Percentiles rank a stretch among this genome's conserved stretches.
Conservation (phyloP, 2,329 filamentous ascomycete genomes). For the Colletotrichum chlorophyti region DNA sequence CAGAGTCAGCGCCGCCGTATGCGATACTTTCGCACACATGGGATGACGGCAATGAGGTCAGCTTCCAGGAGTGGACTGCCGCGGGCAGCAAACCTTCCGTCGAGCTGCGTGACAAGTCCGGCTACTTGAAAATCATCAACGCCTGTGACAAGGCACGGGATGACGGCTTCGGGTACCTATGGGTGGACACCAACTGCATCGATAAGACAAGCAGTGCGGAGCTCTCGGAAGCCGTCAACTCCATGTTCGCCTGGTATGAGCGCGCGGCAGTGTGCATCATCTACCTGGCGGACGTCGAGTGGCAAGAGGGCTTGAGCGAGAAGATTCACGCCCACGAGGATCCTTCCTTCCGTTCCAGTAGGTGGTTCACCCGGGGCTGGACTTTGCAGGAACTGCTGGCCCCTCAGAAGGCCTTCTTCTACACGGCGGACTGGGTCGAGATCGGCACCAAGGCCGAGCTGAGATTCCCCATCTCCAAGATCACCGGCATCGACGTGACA, state of each 20-base stretch:
- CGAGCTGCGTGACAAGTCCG: conserved; percentile 5
- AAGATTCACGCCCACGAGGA: neutral
- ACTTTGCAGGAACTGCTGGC: conserved; percentile 73
- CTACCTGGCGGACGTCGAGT: conserved; percentile 28
- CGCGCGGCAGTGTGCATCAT: conserved; percentile 35
- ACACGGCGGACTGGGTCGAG: conserved; percentile 34
- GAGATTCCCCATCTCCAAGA: conserved; percentile 4
- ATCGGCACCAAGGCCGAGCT: conserved; percentile 35
- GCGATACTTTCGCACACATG: conserved; percentile 46
- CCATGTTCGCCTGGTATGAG: conserved; percentile 42
- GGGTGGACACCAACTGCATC: conserved; percentile 42
- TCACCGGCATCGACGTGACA: conserved; percentile 16
- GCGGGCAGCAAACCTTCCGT: neutral
- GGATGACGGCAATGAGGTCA: conserved; percentile 36
- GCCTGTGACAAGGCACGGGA: conserved; percentile 12
- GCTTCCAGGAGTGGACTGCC: conserved; percentile 33
- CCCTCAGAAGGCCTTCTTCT: conserved; percentile 37
- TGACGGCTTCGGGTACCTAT: conserved; percentile 31
- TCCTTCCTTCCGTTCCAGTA: conserved; percentile 1
- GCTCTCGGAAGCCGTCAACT: conserved; percentile 32
- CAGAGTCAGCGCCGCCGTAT: conserved; percentile 31
- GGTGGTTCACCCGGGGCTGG: conserved; percentile 54
- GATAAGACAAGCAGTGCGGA: conserved; percentile 41
- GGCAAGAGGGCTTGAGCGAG: neutral
- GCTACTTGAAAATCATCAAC: conserved; percentile 14